Percentiles rank a stretch among this genome's conserved stretches.
Evolutionary conservation across 352 stramenopile genomes (phyloP).

Genomic region (Globisporangium perplexum): DNA sequence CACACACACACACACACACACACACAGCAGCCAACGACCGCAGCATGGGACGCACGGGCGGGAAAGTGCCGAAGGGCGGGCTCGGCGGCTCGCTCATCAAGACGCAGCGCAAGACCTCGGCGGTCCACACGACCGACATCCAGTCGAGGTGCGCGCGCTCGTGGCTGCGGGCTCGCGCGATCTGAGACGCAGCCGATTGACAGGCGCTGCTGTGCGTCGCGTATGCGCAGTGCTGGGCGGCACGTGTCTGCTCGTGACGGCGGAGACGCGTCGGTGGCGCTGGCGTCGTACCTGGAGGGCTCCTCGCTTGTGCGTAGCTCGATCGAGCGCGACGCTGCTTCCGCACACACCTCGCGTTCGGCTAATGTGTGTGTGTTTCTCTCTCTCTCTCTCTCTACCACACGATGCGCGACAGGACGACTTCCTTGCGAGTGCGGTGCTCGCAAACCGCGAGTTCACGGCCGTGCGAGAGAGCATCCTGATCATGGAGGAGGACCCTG

Average conservation of each 20-base stretch:
- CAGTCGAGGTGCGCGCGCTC: slow-evolving; percentile 44
- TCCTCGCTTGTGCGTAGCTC: slow-evolving; percentile 56
- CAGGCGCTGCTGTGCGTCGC: no score
- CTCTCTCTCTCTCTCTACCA: no score
- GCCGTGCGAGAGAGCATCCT: slow-evolving; percentile 87
- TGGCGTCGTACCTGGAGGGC: slow-evolving; percentile 83
- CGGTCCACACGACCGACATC: slow-evolving; percentile 62
- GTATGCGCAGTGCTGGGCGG: slow-evolving; percentile 63
- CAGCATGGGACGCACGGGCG: slow-evolving; percentile 69
- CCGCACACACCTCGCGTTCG: background rate
- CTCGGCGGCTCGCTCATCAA: slow-evolving; percentile 72
- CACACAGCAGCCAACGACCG: background rate
- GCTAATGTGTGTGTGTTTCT: background rate
- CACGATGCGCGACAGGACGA: slow-evolving; percentile 57
- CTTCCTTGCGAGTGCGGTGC: slow-evolving; percentile 89
- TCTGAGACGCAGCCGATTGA: background rate
- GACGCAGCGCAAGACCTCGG: slow-evolving; percentile 72
- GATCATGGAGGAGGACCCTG: slow-evolving; percentile 61
- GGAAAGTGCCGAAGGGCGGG: slow-evolving; percentile 66
- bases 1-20: background rate
- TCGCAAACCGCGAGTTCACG: slow-evolving; percentile 90
- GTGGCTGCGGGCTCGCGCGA: background rate
- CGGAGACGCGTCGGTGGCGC: slow-evolving; percentile 69
- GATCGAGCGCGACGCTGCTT: background rate
- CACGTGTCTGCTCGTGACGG: slow-evolving; percentile 80